Evolutionary conservation across 768 basidiomycete genomes (phyloP), one percentile per base, ranked within the genome.

Genomic region (Rhizopogon rudus): DNA sequence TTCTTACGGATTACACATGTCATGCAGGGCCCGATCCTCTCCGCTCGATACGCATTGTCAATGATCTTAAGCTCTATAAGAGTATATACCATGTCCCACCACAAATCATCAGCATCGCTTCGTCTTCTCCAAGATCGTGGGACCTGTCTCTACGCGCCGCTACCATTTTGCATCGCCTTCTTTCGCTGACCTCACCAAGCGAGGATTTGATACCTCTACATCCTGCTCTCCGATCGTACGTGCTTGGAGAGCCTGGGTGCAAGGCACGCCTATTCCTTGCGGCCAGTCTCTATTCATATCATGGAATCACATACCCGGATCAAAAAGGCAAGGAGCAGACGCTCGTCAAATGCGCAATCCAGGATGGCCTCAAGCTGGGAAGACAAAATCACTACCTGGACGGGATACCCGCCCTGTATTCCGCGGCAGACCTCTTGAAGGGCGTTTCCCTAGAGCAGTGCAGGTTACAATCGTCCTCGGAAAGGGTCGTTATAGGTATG

Each of bases 321-420:
- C 74, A 76, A 56, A 93, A 91, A 68, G 81, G 83, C 44, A 90
- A 82, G 61, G 64, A 66, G 0, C 73, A 80, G 9, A 74, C 78
- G 6, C 81, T 83, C 1, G 77, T 86, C 5, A 85, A 89, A 52
- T 81, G 82, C 31, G 84, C 86, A 29, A 79, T 98, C 35, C 80
- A 88, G 46, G 91, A 96, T 45, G 89, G 90, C 6, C 70, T 97
- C 55, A 98, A 95, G 67, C 77, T 93, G 28, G 91, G 91, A 9
- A 76, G 79, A 17, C 87, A 88, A 61, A 83, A 87, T 58, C 85
- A 90, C 63, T 91, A 82, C 59, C 70, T 89, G 16, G 88, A 88
- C 63, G 92, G 88, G 17, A 81, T 90, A 43, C 88, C 88, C 3
- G 70, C 75, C 1, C 75, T 88, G 2, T 92, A 86, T 65, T 66